phyloP scores from a whole-genome alignment of 441 rosid genomes.

The Raphanus hybrid region DNA sequence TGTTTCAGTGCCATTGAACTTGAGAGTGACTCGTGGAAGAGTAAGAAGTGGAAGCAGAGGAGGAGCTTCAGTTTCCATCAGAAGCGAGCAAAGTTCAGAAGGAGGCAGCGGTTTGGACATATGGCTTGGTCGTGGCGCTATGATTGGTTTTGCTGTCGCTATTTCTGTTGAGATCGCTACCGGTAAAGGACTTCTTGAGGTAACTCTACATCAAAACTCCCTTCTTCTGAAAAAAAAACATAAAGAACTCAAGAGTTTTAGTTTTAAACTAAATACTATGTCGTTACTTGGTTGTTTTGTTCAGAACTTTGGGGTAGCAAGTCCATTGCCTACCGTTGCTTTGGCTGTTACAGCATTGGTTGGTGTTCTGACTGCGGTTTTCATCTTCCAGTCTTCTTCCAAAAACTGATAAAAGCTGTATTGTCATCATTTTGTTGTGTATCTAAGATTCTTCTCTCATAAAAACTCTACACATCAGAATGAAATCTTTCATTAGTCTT shows the following conservation, averaged over 20 bases:
- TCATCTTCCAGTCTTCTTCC: slow-evolving; percentile 85
- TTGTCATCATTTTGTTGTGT: slow-evolving; percentile 22
- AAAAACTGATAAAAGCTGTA: slow-evolving; percentile 47
- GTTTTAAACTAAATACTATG: neutral
- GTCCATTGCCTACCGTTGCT: slow-evolving; percentile 82
- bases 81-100: slow-evolving; percentile 69
- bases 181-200: slow-evolving; percentile 92
- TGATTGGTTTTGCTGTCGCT: slow-evolving; percentile 87
- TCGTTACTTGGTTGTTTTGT: neutral
- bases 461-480: slow-evolving; percentile 13
- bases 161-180: slow-evolving; percentile 75
- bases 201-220: slow-evolving; percentile 28
- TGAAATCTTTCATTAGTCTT: neutral
- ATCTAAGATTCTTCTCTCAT: slow-evolving; percentile 9
- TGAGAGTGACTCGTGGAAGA: slow-evolving; percentile 42
- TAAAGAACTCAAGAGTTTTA: neutral
- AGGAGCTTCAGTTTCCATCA: slow-evolving; percentile 54
- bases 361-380: slow-evolving; percentile 74
- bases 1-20: slow-evolving; percentile 44
- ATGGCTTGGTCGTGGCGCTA: slow-evolving; percentile 90
- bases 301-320: slow-evolving; percentile 89
- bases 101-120: slow-evolving; percentile 68
- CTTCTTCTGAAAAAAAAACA: neutral
- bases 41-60: slow-evolving; percentile 47
- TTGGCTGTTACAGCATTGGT: slow-evolving; percentile 84